phyloP scores from a whole-genome alignment of 1,284 basidiomycete genomes.

The Heterobasidion parviporum region DNA sequence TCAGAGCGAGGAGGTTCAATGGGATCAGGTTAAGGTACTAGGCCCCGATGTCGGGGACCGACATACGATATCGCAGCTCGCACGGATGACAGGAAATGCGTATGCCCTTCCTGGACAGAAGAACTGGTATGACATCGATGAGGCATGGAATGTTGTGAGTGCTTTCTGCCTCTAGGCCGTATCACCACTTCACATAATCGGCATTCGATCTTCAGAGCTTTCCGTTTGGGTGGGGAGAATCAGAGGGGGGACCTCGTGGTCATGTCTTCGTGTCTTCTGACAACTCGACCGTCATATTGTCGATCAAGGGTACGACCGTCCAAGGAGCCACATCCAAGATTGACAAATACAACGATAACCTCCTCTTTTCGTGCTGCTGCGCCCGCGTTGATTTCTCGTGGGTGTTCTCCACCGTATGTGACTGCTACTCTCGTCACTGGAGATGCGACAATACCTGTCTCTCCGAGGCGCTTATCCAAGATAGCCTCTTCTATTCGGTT shows the following conservation, averaged over 20 bases:
- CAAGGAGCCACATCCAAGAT: slow-evolving; percentile 81
- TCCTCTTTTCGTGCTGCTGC: slow-evolving; percentile 97
- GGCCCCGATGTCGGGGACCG: slow-evolving; percentile 74
- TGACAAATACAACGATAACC: slow-evolving; percentile 96
- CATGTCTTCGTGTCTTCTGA: slow-evolving; percentile 80
- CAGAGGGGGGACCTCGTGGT: slow-evolving; percentile 80
- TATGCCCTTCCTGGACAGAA: slow-evolving; percentile 64
- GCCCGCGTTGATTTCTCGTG: slow-evolving; percentile 89
- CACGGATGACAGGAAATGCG: slow-evolving; percentile 88
- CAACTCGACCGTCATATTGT: slow-evolving; percentile 81
- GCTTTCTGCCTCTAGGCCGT: not conserved
- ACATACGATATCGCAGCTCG: slow-evolving; percentile 78
- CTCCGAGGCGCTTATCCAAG: slow-evolving; percentile 76
- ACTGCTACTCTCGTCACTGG: slow-evolving; percentile 71
- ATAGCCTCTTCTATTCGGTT: slow-evolving; percentile 85
- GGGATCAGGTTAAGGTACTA: slow-evolving; percentile 45
- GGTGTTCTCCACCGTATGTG: slow-evolving; percentile 75
- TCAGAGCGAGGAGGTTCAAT: slow-evolving; percentile 46
- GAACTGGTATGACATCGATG: slow-evolving; percentile 82
- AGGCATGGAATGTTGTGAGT: slow-evolving; percentile 68
- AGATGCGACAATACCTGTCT: slow-evolving; percentile 83
- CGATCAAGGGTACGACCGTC: slow-evolving; percentile 90
- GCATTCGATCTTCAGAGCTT: slow-evolving; percentile 44
- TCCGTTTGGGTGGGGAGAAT: slow-evolving; percentile 88
- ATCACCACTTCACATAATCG: slow-evolving; percentile 2